Evolutionary conservation across 768 basidiomycete species (phyloP), one percentile per base, ranked within the genome.

Genomic region (Boletus pseudo-olivaceus): DNA sequence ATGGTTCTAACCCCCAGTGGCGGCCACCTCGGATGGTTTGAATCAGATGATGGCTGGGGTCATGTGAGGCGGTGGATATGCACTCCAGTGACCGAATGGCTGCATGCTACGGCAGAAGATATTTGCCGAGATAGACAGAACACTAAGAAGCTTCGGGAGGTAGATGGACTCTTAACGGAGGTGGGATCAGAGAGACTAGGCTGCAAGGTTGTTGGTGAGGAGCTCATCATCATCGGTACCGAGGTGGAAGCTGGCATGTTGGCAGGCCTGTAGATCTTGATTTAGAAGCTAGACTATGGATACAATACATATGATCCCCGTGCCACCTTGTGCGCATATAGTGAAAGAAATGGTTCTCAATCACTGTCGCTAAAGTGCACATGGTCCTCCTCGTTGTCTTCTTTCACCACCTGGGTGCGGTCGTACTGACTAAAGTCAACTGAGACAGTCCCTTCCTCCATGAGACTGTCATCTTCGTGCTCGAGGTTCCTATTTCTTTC

Each of bases 361-460:
- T 95, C 93, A 63, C 91, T 93, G 68, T 95, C 93, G 65, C 90
- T 93, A 68, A 93, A 91, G 55, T 81, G 81, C 53, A 93, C 72
- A 49, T 72, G 72, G 23, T 80, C 81, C 56, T 87, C 83, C 32
- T 91, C 87, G 20, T 76, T 87, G 67, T 73, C 71, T 47, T 72
- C 64, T 26, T 57, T 61, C 42, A 81, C 78, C 26, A 75, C 64
- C 42, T 75, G 76, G 38, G 77, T 79, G 57, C 94, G 80, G 51
- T 93, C 88, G 63, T 95, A 99, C 68, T 94, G 88, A 60, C 85
- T 90, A 64, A 91, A 71, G 68, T 98, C 95, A 47, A 98, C 91
- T 20, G 90, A 90, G 50, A 88, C 83, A 0, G 84, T 81, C 26
- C 84, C 94, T 66, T 94, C 96, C 69, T 98, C 95, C 65, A 87